phyloP scores from a whole-genome alignment of 306 rosid species.

The Trifolium repens region DNA sequence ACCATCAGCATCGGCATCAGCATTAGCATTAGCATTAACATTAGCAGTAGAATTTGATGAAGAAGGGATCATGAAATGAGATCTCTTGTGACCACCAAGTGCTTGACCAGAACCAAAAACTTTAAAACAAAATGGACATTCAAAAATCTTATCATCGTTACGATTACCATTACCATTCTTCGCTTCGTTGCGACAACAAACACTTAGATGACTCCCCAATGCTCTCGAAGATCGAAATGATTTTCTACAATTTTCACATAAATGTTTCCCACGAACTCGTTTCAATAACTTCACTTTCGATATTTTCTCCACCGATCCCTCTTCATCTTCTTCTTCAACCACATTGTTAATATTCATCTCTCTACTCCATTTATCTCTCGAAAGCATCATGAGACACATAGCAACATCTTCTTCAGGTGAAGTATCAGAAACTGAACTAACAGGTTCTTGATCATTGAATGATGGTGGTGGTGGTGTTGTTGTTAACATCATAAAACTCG shows the following conservation, averaged over 20 bases:
- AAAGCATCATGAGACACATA: conserved; percentile 84
- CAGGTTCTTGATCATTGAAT: conserved; percentile 51
- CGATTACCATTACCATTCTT: not conserved
- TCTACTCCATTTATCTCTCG: conserved; percentile 69
- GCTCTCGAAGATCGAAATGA: conserved; percentile 80
- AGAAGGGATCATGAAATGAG: conserved; percentile 57
- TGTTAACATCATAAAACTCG: conserved; percentile 34
- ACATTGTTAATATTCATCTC: conserved; percentile 9
- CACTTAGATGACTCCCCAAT: conserved; percentile 57
- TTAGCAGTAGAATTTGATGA: conserved; percentile 30
- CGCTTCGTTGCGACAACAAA: conserved; percentile 45
- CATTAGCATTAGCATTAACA: not conserved
- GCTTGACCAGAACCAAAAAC: conserved; percentile 96
- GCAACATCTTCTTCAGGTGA: conserved; percentile 86
- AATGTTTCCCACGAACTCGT: conserved; percentile 53
- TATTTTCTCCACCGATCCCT: conserved; percentile 6
- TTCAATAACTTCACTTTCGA: conserved; percentile 41
- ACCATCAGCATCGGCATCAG: not conserved
- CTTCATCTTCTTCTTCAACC: not conserved
- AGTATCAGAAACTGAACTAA: conserved; percentile 71
- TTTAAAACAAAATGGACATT: conserved; percentile 82
- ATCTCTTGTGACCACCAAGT: conserved; percentile 94
- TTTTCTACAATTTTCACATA: conserved; percentile 61
- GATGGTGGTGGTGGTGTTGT: not conserved
- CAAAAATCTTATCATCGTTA: conserved; percentile 50